Base-by-base conservation (phyloP, 179 eudicot genomes). In the Beta lomatogona region DNA sequence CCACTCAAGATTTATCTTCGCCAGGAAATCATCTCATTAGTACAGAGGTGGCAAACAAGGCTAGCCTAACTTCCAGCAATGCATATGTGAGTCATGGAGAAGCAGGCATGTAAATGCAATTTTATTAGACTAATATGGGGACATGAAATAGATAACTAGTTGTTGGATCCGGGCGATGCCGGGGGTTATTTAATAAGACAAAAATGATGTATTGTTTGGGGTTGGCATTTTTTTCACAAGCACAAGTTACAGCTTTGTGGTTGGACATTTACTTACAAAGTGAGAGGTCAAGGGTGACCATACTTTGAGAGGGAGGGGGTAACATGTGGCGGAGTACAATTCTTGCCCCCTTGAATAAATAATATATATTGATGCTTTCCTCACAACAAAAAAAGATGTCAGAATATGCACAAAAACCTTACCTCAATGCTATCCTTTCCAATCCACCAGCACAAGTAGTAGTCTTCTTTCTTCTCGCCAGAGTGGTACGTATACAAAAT, bases 371-470 rank as follows among this genome's bases (percentile, higher is more conserved):
- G 41, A 36, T 36, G 41, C 41, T 36, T 3, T 36, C 41, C 41
- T 36, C 41, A 36, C 41, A 36, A 36, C 41, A 36, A 36, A 36
- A 36, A 48, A 71, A 31, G 44, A 52, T 70, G 77, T 50, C 25
- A 22, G 64, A 54, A 63, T n/a, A 60, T 31, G 46, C 44, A 60
- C 19, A 60, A 15, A 58, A 55, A 71, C 60, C 83, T 82, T 88
- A 97, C 99, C 97, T 97, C 93, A 81, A 90, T 85, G 85, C 97
- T 97, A 87, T 97, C 98, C 83, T 91, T 94, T 61, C 99, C 99
- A 79, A 93, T 90, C 99, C 99, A 97, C 88, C 88, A 94, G 89
- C 97, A 97, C 88, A 97, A 88, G 89, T 93, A 97, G 88, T 89
- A 91, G 83, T 97, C 99, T 86, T 94, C 99, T 87, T 92, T 97